Conservation (phyloP, 2,329 filamentous ascomycete species). For the Cyclaneusma minus region DNA sequence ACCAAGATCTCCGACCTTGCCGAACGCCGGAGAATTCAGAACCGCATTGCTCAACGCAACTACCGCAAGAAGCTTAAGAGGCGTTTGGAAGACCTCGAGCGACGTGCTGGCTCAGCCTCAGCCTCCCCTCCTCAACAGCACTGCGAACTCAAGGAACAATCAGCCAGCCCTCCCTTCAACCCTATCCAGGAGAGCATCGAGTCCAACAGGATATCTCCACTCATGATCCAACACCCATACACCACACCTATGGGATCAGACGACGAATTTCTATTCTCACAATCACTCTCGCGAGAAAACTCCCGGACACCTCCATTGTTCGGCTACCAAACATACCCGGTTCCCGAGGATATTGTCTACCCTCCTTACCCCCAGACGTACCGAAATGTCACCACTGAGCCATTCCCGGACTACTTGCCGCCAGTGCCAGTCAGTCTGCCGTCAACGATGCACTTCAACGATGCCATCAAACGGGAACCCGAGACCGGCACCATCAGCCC, state of each 20-base stretch:
- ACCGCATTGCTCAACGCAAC: constrained; percentile 93
- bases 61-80: constrained; percentile 95
- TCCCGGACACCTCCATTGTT: constrained; percentile 60
- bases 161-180: constrained; percentile 8
- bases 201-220: constrained; percentile 20
- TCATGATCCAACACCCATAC: constrained; percentile 35
- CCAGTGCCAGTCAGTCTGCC: constrained; percentile 44
- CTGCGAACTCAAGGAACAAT: constrained; percentile 23
- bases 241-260: constrained; percentile 43
- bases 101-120: constrained; percentile 50
- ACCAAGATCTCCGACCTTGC: constrained; percentile 97
- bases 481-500: constrained; percentile 42
- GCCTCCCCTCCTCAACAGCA: constrained; percentile 38
- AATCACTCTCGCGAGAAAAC: constrained; percentile 50
- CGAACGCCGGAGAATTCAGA: constrained; percentile 87
- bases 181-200: constrained; percentile 12
- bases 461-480: constrained; percentile 53
- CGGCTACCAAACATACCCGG: constrained; percentile 49
- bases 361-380: constrained; percentile 41
- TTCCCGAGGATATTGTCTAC: constrained; percentile 48
- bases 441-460: constrained; percentile 46
- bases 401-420: constrained; percentile 41
- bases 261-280: constrained; percentile 53
- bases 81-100: constrained; percentile 72
- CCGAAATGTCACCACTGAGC: constrained; percentile 33